A percentile compares a stretch with the other conserved stretches of the same genome.
phyloP scores from a whole-genome alignment of 768 basidiomycete species.

The Lactifluus pinguis region DNA sequence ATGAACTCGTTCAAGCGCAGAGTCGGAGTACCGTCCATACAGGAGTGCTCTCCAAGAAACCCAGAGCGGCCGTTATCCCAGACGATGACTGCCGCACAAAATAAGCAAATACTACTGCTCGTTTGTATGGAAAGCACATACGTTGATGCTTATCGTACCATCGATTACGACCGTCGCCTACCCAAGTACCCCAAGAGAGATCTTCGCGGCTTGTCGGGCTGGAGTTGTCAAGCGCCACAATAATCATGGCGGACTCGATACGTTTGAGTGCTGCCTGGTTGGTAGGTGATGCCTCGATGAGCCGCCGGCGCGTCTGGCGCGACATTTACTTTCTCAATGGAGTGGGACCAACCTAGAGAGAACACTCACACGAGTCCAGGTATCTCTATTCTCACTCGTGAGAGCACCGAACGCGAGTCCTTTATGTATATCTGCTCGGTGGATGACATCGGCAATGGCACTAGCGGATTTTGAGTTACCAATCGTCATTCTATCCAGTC shows the following conservation, averaged over 20 bases:
- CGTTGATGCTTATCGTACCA: constrained; percentile 97
- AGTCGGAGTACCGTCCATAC: constrained; percentile 93
- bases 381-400: constrained; percentile 82
- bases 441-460: constrained; percentile 55
- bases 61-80: constrained; percentile 93
- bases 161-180: constrained; percentile 81
- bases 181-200: constrained; percentile 77
- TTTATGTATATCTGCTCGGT: constrained; percentile 42
- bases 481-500: background rate
- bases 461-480: constrained; percentile 34
- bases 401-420: constrained; percentile 59
- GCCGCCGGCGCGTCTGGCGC: constrained; percentile 43
- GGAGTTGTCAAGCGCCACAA: constrained; percentile 79
- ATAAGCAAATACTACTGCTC: background rate
- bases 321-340: background rate
- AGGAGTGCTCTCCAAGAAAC: constrained; percentile 83
- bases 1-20: constrained; percentile 93
- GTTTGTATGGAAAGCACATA: constrained; percentile 30
- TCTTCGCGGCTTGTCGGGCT: constrained; percentile 76
- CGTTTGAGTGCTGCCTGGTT: constrained; percentile 64
- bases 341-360: constrained; percentile 9
- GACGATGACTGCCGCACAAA: constrained; percentile 62
- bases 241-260: constrained; percentile 85
- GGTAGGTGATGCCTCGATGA: constrained; percentile 51
- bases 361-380: constrained; percentile 68